Percentiles rank a stretch among this genome's conserved stretches.
Conservation (phyloP, 2,329 filamentous ascomycete species). For the Lasiodiplodia sp. region DNA sequence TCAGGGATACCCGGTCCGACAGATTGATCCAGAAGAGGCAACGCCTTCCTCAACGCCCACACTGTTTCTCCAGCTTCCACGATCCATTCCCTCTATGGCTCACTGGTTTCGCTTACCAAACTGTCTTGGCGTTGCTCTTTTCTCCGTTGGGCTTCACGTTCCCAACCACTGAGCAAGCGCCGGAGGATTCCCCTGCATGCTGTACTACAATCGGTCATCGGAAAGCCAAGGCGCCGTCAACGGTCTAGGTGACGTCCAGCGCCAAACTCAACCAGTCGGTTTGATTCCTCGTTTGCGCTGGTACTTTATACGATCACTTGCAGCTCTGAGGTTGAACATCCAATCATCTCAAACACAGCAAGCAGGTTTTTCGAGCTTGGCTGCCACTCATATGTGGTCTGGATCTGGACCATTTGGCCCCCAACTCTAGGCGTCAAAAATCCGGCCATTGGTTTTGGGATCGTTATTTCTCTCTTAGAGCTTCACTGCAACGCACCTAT, state of each 20-base stretch:
- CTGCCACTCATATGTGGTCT: background rate
- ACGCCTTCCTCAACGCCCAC: background rate
- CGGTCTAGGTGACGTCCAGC: background rate
- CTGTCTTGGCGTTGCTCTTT: background rate
- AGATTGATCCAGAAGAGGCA: background rate
- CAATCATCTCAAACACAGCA: background rate
- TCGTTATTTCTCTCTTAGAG: background rate
- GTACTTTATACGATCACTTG: background rate
- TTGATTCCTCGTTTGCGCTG: background rate
- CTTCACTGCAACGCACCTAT: background rate
- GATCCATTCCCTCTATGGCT: background rate
- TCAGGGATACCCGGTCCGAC: background rate
- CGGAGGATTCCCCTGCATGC: background rate
- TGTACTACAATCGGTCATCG: conserved; percentile 6
- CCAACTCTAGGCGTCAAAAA: background rate
- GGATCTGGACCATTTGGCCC: background rate
- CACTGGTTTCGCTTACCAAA: background rate
- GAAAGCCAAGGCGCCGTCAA: background rate
- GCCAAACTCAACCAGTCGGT: background rate
- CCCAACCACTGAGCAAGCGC: background rate
- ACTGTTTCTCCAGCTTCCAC: background rate
- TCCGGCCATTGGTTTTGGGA: background rate
- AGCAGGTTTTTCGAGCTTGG: background rate
- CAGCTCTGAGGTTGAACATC: background rate
- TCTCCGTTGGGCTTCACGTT: background rate